Evolutionary conservation across 257 asterid species (phyloP).

Genomic region (Solanum boliviense): DNA sequence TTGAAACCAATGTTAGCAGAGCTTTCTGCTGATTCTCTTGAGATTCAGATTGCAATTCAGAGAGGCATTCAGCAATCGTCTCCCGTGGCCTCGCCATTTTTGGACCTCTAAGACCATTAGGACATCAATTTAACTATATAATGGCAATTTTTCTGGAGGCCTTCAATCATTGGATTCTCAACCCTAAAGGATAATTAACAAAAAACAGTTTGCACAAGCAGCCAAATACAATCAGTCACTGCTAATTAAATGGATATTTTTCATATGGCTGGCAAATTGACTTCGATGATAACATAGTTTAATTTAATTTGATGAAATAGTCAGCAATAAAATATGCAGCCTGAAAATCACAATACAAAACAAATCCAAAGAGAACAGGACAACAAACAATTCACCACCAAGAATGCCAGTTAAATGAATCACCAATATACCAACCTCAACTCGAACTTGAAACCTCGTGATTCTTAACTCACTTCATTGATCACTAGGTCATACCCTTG

Average conservation of each 20-base stretch:
- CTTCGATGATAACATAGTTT: background rate
- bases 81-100: constrained; percentile 9
- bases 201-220: background rate
- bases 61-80: constrained; percentile 37
- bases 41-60: constrained; percentile 22
- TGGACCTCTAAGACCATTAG: background rate
- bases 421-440: background rate
- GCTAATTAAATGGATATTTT: background rate
- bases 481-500: background rate
- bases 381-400: background rate
- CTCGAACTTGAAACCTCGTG: background rate
- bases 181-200: background rate
- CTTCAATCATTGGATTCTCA: background rate
- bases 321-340: background rate
- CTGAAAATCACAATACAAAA: background rate
- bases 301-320: background rate
- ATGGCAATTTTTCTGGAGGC: background rate
- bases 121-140: background rate
- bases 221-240: background rate
- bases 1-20: constrained; percentile 39
- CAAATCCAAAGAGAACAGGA: background rate
- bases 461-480: background rate
- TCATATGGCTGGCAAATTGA: background rate
- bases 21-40: constrained; percentile 27
- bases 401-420: background rate